Evolutionary conservation across 441 rosid genomes (phyloP), one percentile per base, ranked within the genome.

Genomic region (Adansonia rubrostipa): DNA sequence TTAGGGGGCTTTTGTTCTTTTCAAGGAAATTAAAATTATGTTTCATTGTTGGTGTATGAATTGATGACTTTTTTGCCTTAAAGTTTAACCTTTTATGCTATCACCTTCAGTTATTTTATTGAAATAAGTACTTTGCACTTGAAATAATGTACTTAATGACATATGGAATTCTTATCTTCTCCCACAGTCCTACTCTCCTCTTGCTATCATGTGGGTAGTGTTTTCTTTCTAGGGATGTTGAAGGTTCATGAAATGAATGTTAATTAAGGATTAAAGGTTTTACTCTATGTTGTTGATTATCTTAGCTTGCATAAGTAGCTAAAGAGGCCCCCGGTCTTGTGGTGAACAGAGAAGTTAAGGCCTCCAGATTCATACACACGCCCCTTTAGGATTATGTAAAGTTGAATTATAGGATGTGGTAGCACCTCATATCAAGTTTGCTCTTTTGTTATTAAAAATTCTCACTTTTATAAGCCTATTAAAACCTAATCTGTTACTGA

Each of bases 331-430:
- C 4, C 3, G 63, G 33, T 20, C 33, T 58, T 19, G 14, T 24
- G 36, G 65, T 61, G 3, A 24, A 22, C 1, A 0, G n/a, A 61
- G 3, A 1, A 22, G 40, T 4, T 61, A 22, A 6, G 47, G 69
- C 1, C 69, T 48, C 9, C 14, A 9, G 5, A 33, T 33, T 15
- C 42, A 24, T 9, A 14, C 40, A 33, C 9, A 45, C 4, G 53
- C 45, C 6, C 45, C 22, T 10, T 11, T 33, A 4, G n/a, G 13
- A 15, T 53, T 71, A 63, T 9, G 24, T 71, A n/a, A 24, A 51
- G 15, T 28, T 51, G 45, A 71, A 28, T 71, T 71, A 28, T 53
- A 71, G 62, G 74, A 71, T 51, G 47, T 22, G 42, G 40, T 47
- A 19, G 56, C 9, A 19, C 36, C 71, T 66, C 51, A 8, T 65